Evolutionary conservation across 1,139 yeast species (phyloP), one percentile per base, ranked within the genome.

Genomic region (Candida freyschussii): DNA sequence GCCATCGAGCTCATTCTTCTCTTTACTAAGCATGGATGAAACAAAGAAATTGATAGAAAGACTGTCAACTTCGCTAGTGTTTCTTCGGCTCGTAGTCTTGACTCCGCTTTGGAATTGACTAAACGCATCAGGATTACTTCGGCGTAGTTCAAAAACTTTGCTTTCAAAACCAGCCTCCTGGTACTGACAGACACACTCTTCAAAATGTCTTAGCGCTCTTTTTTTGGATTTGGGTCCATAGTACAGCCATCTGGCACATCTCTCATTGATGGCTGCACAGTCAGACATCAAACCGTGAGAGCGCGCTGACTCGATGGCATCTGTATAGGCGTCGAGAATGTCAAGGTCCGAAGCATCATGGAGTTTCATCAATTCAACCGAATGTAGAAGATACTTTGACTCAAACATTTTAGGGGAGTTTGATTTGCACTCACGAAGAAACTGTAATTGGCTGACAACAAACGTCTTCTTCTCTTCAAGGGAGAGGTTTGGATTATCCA

Each of bases 181-280:
- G 7, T 25, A 36, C 14, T 16, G 16, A 8, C 37, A 32, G 8
- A 39, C 34, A 9, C 47, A 39, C 13, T 42, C 39, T 17, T 25
- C 40, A 11, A 44, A 27, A 26, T 44, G 47, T 17, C 21, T 18
- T 5, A 30, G 17, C 0, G 46, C 41, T 27, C 50, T 33, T 13
- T 34, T 42, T 13, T 31, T 34, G 17, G 32, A 39, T 30, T 55
- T 57, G 4, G 62, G 53, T n/a, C 48, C 51, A 2, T 39, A 47
- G n/a, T 52, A 52, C 11, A 72, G 48, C 73, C 75, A 72, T 12
- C 53, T 54, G 2, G 70, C 75, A 53, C 77, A 71, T 14, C 67
- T 53, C 30, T 66, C 65, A 39, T 64, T 58, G 5, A 62, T 62
- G 43, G 66, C 50, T 1, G 71, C 75, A 5, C 62, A 62, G 33